phyloP scores from a whole-genome alignment of 2,329 filamentous ascomycete species.

The Cytospora schulzeri region DNA sequence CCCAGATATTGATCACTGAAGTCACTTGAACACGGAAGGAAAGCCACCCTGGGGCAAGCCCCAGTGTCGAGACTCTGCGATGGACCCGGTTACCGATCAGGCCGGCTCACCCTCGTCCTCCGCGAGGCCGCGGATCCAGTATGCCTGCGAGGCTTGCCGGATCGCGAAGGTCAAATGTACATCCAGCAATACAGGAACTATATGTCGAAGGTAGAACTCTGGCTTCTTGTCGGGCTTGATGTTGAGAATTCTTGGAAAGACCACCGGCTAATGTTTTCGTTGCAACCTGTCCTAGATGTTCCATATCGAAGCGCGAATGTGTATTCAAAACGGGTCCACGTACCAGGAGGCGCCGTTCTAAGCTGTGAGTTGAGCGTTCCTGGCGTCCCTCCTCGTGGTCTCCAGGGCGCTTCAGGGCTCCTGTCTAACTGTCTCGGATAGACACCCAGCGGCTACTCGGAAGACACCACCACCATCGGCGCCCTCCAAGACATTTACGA shows the following conservation, averaged over 20 bases:
- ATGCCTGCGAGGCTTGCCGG: slow-evolving; percentile 58
- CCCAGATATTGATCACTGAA: too few species aligned
- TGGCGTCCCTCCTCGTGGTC: too few species aligned
- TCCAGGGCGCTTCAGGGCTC: too few species aligned
- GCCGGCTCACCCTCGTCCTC: slow-evolving; percentile 5
- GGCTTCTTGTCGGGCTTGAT: background rate
- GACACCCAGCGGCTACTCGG: slow-evolving; percentile 22
- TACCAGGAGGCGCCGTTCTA: slow-evolving; percentile 49
- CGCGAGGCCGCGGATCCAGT: slow-evolving; percentile 39
- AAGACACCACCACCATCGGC: slow-evolving; percentile 40
- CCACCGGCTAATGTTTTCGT: slow-evolving; percentile 2
- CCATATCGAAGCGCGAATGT: slow-evolving; percentile 56
- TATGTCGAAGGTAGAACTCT: slow-evolving; percentile 52
- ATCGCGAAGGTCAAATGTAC: slow-evolving; percentile 57
- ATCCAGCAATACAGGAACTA: slow-evolving; percentile 47
- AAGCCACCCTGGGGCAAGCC: too few species aligned
- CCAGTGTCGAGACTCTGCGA: background rate
- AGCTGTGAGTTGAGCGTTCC: slow-evolving; percentile 45
- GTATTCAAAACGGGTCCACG: slow-evolving; percentile 53
- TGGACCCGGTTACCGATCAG: background rate
- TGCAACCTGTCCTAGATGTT: slow-evolving; percentile 43
- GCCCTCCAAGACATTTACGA: slow-evolving; percentile 54
- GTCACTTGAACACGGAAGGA: too few species aligned
- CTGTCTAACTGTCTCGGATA: background rate
- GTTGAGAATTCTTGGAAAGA: too few species aligned